A percentile compares a stretch with the other conserved stretches of the same genome.
Evolutionary conservation across 331 rosid species (phyloP).

Genomic region (Spiraea crenata): DNA sequence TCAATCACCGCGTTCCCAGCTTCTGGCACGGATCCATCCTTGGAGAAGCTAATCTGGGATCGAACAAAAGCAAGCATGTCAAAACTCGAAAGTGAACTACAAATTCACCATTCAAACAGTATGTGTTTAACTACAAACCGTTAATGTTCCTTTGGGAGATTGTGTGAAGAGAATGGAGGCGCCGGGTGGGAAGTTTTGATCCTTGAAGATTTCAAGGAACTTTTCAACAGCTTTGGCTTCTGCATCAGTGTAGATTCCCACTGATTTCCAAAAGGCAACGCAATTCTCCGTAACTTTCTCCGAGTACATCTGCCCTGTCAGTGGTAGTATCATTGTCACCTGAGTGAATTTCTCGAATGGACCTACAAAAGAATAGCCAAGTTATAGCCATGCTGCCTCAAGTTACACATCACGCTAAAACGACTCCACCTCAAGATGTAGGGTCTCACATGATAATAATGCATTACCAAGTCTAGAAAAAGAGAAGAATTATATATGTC

Average conservation of each 20-base stretch:
- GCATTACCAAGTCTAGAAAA: no score
- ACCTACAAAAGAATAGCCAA: conserved; percentile 30
- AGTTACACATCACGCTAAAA: neutral
- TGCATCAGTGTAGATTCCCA: conserved; percentile 48
- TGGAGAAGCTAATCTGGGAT: conserved; percentile 59
- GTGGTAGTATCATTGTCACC: conserved; percentile 42
- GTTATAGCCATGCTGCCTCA: neutral
- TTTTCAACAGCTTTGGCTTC: conserved; percentile 62
- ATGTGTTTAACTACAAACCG: conserved; percentile 30
- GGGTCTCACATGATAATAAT: neutral
- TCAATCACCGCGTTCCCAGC: conserved; percentile 34
- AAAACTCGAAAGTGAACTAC: neutral
- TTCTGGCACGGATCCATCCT: conserved; percentile 52
- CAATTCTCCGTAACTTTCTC: conserved; percentile 71
- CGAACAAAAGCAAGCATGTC: neutral
- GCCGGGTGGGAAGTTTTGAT: conserved; percentile 51
- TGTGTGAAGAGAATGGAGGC: conserved; percentile 58
- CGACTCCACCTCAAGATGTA: no score
- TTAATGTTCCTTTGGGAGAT: conserved; percentile 51
- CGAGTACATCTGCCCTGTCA: conserved; percentile 55
- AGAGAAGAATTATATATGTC: no score
- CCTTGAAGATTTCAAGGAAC: conserved; percentile 45
- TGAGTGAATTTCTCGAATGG: conserved; percentile 66
- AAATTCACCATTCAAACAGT: neutral
- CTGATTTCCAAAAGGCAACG: conserved; percentile 46